Percentiles rank a stretch among this genome's conserved stretches.
These are phyloP conservation scores for Pyrenochaeta sp. DNA, from an alignment of 2,329 filamentous ascomycete genomes.

Conservation along the genomic window DNA sequence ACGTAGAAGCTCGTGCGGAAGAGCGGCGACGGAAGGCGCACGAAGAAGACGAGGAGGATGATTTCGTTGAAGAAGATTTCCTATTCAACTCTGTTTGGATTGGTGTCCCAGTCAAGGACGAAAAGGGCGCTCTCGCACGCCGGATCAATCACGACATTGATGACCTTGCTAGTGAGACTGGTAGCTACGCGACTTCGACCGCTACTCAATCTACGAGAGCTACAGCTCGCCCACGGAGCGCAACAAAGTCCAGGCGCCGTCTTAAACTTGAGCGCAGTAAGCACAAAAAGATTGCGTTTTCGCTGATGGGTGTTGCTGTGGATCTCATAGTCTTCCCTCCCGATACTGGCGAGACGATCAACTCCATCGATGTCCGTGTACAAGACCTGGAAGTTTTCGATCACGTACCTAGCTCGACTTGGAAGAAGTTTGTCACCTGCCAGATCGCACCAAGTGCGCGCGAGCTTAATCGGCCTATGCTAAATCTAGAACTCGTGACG, in stretches of 20 bases:
- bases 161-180: constrained; percentile 86
- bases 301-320: constrained; percentile 82
- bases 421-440: constrained; percentile 98
- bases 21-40: constrained; percentile 71
- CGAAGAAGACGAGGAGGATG: constrained; percentile 67
- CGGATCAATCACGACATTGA: constrained; percentile 91
- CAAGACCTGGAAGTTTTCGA: constrained; percentile 90
- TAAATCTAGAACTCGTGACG: constrained; percentile 86
- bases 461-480: constrained; percentile 87
- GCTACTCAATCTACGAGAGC: constrained; percentile 46
- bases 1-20: constrained; percentile 82
- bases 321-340: constrained; percentile 85
- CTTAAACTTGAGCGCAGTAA: constrained; percentile 84
- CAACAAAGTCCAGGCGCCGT: constrained; percentile 57
- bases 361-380: constrained; percentile 84
- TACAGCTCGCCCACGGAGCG: constrained; percentile 53
- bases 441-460: constrained; percentile 86
- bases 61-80: constrained; percentile 87
- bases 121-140: constrained; percentile 80
- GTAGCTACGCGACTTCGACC: constrained; percentile 79
- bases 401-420: constrained; percentile 92
- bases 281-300: constrained; percentile 94
- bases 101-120: constrained; percentile 84
- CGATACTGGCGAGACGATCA: constrained; percentile 80
- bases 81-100: constrained; percentile 99